Percentiles rank a stretch among this genome's conserved stretches.
phyloP scores from a whole-genome alignment of 345 rosid genomes.

The Linum usitatissimum region DNA sequence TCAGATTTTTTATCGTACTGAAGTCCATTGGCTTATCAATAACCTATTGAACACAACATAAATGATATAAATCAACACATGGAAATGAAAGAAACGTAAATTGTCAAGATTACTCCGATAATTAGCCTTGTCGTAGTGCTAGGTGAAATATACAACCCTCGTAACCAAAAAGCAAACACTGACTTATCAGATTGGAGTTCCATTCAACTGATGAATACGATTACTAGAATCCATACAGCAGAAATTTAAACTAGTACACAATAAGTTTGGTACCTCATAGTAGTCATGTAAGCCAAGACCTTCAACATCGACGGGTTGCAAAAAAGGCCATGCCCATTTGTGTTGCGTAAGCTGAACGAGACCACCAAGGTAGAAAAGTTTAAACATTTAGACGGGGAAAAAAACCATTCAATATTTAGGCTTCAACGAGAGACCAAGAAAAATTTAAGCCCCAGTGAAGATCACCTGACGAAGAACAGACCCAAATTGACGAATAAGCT shows the following conservation, averaged over 20 bases:
- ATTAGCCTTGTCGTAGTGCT: too few relatives aligned
- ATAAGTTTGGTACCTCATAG: conserved; percentile 35
- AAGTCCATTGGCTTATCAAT: conserved; percentile 98
- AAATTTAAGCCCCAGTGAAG: conserved; percentile 1
- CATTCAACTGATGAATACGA: too few relatives aligned
- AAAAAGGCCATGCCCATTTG: conserved; percentile 81
- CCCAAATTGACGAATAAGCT: conserved; percentile 77
- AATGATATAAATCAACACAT: conserved; percentile 4
- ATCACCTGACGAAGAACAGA: conserved; percentile 55
- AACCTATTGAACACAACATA: conserved; percentile 33
- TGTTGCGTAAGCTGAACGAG: conserved; percentile 64
- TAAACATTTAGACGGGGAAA: not conserved
- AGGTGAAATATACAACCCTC: too few relatives aligned
- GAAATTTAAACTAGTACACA: too few relatives aligned
- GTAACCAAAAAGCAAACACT: too few relatives aligned
- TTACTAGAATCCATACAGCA: too few relatives aligned
- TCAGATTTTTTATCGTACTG: conserved; percentile 64
- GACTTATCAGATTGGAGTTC: not conserved
- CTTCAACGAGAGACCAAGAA: not conserved
- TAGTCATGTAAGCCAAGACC: conserved; percentile 83
- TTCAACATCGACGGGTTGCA: conserved; percentile 82
- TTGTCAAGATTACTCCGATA: not conserved
- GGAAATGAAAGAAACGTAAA: not conserved
- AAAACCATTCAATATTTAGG: not conserved
- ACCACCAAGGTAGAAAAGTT: not conserved